These are phyloP conservation scores for Phallus indusiatus DNA, from an alignment of 768 basidiomycete genomes.

Conservation along the genomic window DNA sequence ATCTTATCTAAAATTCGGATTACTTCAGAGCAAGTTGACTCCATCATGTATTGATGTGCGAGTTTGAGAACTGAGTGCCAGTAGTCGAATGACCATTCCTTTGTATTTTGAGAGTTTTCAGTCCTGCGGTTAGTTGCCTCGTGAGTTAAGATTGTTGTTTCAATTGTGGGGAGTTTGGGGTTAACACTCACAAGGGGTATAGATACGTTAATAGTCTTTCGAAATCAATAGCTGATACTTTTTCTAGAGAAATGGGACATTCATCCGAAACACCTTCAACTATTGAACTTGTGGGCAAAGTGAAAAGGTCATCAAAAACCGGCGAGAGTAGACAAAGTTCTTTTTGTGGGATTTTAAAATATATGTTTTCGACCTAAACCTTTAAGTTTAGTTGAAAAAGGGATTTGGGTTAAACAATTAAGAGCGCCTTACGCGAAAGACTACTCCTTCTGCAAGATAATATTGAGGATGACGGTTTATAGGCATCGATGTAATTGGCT, in stretches of 20 bases:
- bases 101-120: not conserved
- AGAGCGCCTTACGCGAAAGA: not conserved
- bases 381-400: not conserved
- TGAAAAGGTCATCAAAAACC: not conserved
- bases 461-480: not conserved
- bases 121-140: not conserved
- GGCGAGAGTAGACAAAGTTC: not conserved
- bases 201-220: not conserved
- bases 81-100: not conserved
- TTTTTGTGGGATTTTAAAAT: not conserved
- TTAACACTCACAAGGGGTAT: not conserved
- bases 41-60: not conserved
- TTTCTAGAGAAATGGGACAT: not conserved
- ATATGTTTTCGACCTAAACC: not conserved
- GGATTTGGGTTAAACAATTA: not conserved
- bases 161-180: not conserved
- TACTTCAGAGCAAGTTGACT: not conserved
- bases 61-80: not conserved
- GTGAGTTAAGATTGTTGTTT: not conserved
- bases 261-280: not conserved
- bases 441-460: not conserved
- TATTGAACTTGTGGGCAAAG: not conserved
- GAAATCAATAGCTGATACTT: not conserved
- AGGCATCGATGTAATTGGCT: not conserved
- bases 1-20: not conserved